A percentile compares a stretch with the other conserved stretches of the same genome.
Evolutionary conservation across 768 basidiomycete species (phyloP).

Genomic region (Mycena pura): DNA sequence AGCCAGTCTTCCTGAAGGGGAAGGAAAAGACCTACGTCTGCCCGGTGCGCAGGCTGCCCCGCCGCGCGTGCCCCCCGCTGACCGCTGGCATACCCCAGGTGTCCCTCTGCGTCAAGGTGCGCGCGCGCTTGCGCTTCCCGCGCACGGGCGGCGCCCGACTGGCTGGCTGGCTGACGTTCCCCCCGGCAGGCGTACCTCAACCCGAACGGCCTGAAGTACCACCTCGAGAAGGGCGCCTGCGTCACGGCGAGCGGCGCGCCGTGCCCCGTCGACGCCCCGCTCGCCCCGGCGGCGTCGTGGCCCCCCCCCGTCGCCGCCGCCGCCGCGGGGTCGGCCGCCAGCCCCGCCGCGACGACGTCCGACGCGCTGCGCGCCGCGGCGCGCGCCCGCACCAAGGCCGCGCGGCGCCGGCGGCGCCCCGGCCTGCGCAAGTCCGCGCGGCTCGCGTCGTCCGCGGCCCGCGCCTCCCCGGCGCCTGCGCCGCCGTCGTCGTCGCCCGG

Average conservation of each 20-base stretch:
- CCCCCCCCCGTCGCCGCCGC: background rate
- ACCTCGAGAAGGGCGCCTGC: conserved; percentile 71
- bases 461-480: too few relatives aligned
- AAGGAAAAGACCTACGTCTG: too few relatives aligned
- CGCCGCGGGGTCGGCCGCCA: too few relatives aligned
- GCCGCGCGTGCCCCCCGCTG: too few relatives aligned
- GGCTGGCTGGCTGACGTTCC: background rate
- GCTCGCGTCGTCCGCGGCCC: too few relatives aligned
- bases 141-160: background rate
- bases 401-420: too few relatives aligned
- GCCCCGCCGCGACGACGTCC: background rate
- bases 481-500: too few relatives aligned
- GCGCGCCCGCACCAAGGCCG: too few relatives aligned
- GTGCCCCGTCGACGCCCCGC: background rate
- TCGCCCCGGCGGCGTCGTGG: background rate
- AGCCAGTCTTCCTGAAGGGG: too few relatives aligned
- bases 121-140: background rate
- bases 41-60: too few relatives aligned
- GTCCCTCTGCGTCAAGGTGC: conserved; percentile 10
- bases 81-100: too few relatives aligned
- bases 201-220: conserved; percentile 72
- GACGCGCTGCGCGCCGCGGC: background rate
- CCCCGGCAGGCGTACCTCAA: conserved; percentile 60
- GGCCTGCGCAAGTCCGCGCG: background rate
- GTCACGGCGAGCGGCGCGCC: conserved; percentile 40